These are phyloP conservation scores for Albizia julibrissin DNA, from an alignment of 306 rosid species.

Conservation along the genomic window DNA sequence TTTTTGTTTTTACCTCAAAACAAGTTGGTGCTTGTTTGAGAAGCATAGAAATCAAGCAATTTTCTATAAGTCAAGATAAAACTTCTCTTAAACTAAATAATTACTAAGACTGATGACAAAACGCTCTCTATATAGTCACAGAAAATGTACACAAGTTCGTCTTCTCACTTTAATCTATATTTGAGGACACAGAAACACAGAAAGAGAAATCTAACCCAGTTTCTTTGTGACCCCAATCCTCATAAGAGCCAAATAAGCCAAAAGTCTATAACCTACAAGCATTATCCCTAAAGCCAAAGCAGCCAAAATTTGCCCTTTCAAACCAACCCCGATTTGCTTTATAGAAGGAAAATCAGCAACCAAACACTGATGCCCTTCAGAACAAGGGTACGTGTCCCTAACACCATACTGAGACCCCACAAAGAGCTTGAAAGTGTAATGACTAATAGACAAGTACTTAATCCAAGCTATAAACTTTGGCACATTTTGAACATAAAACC, in stretches of 20 bases:
- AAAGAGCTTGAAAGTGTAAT: slow-evolving; percentile 55
- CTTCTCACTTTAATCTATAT: not conserved
- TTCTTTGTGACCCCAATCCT: slow-evolving; percentile 42
- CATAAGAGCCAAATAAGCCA: slow-evolving; percentile 58
- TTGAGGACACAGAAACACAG: not conserved
- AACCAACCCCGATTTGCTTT: slow-evolving; percentile 46
- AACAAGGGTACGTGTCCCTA: slow-evolving; percentile 55
- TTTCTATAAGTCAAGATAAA: too few species aligned
- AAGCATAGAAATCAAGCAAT: too few species aligned
- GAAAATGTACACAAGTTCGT: not conserved
- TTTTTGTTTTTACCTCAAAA: too few species aligned
- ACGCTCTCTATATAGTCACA: not conserved
- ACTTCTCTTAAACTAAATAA: too few species aligned
- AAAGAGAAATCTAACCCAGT: not conserved
- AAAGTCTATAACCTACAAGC: slow-evolving; percentile 60
- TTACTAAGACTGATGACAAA: too few species aligned
- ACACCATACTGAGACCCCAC: slow-evolving; percentile 54
- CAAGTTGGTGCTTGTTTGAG: too few species aligned
- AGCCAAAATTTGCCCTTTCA: slow-evolving; percentile 33
- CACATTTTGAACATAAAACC: slow-evolving; percentile 63
- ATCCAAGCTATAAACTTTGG: slow-evolving; percentile 65
- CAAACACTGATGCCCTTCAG: slow-evolving; percentile 19
- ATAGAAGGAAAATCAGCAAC: slow-evolving; percentile 56
- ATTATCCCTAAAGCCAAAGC: slow-evolving; percentile 50
- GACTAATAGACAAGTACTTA: slow-evolving; percentile 52